Percentiles rank a stretch among this genome's conserved stretches.
Conservation (phyloP, 2,329 filamentous ascomycete genomes). For the Ophiocordyceps polyrhachis-furcata region DNA sequence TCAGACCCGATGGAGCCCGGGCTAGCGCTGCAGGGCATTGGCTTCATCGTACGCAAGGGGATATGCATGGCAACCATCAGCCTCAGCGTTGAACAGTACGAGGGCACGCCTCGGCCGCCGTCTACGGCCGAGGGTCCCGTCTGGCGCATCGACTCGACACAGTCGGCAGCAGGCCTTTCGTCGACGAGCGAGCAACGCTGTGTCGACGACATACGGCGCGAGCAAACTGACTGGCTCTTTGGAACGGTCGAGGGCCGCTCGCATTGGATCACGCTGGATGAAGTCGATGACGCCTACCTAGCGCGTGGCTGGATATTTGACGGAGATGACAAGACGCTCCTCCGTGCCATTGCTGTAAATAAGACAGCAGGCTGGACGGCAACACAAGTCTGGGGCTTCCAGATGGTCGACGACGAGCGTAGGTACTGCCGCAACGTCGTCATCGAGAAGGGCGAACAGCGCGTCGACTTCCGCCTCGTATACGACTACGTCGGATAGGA, state of each 20-base stretch:
- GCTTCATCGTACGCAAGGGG: conserved; percentile 55
- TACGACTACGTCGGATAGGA: conserved; percentile 30
- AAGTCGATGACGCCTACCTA: conserved; percentile 36
- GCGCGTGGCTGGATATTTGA: conserved; percentile 40
- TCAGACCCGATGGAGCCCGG: conserved; percentile 51
- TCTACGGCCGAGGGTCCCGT: conserved; percentile 19
- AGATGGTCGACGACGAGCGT: conserved; percentile 31
- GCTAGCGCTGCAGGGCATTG: conserved; percentile 52
- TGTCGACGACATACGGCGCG: conserved; percentile 32
- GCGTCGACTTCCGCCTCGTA: conserved; percentile 31
- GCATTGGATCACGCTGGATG: conserved; percentile 26
- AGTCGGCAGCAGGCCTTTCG: conserved; percentile 53
- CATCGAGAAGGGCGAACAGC: conserved; percentile 29
- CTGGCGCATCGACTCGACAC: conserved; percentile 52
- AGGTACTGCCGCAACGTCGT: conserved; percentile 34
- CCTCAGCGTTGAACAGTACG: conserved; percentile 40
- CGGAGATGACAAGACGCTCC: conserved; percentile 43
- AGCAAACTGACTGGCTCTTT: conserved; percentile 65
- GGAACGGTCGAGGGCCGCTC: conserved; percentile 47
- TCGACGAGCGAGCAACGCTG: conserved; percentile 40
- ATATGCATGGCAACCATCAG: conserved; percentile 52
- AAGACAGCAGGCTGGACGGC: conserved; percentile 30
- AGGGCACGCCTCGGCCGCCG: conserved; percentile 22
- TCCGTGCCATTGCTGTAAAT: conserved; percentile 35
- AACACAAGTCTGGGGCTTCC: conserved; percentile 42